Evolutionary conservation across 108 stramenopile genomes (phyloP).

Genomic region (Parietichytrium sp.): DNA sequence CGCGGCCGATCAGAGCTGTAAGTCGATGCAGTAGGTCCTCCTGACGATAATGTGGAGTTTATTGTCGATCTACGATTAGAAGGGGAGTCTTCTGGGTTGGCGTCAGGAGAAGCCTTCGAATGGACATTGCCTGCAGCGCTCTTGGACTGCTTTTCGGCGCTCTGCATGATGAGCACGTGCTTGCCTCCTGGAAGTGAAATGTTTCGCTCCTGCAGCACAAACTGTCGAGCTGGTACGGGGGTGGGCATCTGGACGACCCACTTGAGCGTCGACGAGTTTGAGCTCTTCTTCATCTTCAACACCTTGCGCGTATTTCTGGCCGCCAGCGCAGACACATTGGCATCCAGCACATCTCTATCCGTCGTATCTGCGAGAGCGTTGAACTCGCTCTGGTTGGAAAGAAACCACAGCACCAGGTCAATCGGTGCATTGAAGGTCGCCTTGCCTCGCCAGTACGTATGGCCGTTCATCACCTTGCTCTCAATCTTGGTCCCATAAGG

Average conservation of each 20-base stretch:
- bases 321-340: neutral
- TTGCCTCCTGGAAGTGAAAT: neutral
- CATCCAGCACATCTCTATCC: neutral
- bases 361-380: constrained; percentile 18
- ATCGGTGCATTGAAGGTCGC: neutral
- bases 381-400: constrained; percentile 11
- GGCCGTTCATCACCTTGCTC: neutral
- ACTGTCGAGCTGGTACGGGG: neutral
- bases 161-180: no score
- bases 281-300: neutral
- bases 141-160: no score
- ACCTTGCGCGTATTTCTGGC: neutral
- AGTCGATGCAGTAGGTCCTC: no score
- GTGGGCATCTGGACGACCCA: neutral
- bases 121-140: no score
- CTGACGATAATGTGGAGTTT: no score
- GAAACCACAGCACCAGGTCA: constrained; percentile 9
- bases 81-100: no score
- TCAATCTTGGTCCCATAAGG: neutral
- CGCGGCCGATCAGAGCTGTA: no score
- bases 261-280: neutral
- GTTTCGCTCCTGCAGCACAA: neutral
- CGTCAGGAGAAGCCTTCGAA: no score
- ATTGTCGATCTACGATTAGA: no score
- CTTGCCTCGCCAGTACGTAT: neutral